phyloP scores from a whole-genome alignment of 106 monocot species.

The Dendrobium chrysotoxum region DNA sequence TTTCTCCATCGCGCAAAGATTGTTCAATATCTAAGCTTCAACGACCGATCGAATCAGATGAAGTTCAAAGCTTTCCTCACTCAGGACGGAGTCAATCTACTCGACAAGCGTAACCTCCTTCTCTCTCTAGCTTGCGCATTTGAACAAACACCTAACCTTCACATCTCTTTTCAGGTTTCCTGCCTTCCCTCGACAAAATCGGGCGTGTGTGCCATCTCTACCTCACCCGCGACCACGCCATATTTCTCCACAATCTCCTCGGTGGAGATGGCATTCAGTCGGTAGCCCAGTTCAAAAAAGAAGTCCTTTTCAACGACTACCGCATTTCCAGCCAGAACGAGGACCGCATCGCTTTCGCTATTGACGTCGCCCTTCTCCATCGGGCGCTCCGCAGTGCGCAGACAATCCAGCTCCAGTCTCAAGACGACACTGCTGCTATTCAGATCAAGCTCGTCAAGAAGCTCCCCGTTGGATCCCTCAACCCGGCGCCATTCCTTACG shows the following conservation, averaged over 20 bases:
- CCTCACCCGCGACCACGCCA: constrained; percentile 68
- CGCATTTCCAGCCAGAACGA: constrained; percentile 82
- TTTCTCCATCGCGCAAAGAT: too few species aligned
- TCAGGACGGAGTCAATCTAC: constrained; percentile 73
- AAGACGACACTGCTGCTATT: constrained; percentile 27
- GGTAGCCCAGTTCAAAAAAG: constrained; percentile 72
- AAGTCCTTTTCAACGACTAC: constrained; percentile 79
- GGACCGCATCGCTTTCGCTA: constrained; percentile 69
- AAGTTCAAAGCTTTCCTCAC: constrained; percentile 96
- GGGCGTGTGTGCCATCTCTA: constrained; percentile 76
- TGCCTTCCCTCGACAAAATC: constrained; percentile 87
- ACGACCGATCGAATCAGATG: constrained; percentile 25
- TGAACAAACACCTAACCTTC: constrained; percentile 16
- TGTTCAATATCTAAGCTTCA: not conserved
- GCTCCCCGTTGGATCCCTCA: constrained; percentile 61
- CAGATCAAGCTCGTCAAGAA: constrained; percentile 98
- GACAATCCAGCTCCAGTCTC: constrained; percentile 45
- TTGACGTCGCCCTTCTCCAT: constrained; percentile 78
- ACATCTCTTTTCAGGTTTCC: constrained; percentile 39
- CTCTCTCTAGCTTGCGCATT: not conserved
- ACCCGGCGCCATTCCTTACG: constrained; percentile 67
- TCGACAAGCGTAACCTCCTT: constrained; percentile 68
- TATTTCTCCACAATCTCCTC: constrained; percentile 88
- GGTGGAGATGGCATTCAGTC: constrained; percentile 67
- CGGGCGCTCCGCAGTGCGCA: constrained; percentile 93